Percentiles rank a stretch among this genome's conserved stretches.
phyloP scores from a whole-genome alignment of 352 stramenopile species.

The Thalassiosira hispida region DNA sequence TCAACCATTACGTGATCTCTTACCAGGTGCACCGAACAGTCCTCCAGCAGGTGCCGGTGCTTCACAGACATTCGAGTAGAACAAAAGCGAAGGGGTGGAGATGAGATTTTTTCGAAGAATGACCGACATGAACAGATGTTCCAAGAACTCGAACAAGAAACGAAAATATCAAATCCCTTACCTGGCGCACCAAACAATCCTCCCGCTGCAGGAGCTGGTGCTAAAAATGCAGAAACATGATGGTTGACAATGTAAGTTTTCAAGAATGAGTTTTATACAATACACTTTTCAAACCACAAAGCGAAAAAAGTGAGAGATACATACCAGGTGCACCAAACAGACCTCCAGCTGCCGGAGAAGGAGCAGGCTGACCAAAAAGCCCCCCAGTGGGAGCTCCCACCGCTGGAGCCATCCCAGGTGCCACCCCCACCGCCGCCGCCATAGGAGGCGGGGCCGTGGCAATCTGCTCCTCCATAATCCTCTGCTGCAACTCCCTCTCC shows the following conservation, averaged over 20 bases:
- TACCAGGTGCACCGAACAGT: conserved; percentile 55
- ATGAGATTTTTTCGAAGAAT: background rate
- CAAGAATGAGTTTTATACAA: too few species aligned
- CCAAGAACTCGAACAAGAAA: too few species aligned
- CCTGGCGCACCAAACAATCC: conserved; percentile 40
- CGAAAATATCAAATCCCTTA: too few species aligned
- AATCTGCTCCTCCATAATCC: conserved; percentile 60
- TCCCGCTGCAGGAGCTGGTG: conserved; percentile 24
- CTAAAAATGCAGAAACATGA: background rate
- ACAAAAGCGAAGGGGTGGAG: background rate
- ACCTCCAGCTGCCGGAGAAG: conserved; percentile 53
- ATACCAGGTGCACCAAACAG: conserved; percentile 49
- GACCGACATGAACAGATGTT: background rate
- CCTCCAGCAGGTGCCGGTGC: conserved; percentile 44
- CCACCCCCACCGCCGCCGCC: background rate
- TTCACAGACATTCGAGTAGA: background rate
- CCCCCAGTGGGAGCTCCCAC: conserved; percentile 42
- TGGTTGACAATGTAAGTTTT: too few species aligned
- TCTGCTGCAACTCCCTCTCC: conserved; percentile 59
- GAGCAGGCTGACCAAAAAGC: conserved; percentile 60
- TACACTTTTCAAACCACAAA: too few species aligned
- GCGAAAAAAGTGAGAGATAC: too few species aligned
- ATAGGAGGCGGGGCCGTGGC: conserved; percentile 20
- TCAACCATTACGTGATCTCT: background rate
- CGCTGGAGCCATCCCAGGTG: background rate